phyloP scores from a whole-genome alignment of 768 basidiomycete genomes.

The Kwoniella pini region DNA sequence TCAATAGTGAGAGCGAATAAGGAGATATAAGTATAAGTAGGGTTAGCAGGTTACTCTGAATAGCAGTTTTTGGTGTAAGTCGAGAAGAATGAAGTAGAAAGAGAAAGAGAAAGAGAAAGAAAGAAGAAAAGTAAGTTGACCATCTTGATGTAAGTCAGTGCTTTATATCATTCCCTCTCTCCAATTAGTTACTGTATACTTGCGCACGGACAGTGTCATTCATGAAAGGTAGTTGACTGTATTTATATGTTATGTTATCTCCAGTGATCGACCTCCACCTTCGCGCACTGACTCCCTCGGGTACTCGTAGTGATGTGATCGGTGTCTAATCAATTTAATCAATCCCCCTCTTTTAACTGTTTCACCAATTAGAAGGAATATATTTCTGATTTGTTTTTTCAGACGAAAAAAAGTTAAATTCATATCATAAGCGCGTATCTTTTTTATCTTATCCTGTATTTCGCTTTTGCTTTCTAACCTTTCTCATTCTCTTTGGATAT shows the following conservation, averaged over 20 bases:
- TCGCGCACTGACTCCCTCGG: no score
- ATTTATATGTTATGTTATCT: background rate
- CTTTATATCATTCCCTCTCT: no score
- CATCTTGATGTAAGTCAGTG: background rate
- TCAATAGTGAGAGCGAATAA: background rate
- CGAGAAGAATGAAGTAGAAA: background rate
- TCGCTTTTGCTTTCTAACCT: no score
- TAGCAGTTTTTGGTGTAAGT: no score
- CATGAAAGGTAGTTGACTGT: background rate
- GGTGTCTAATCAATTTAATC: background rate
- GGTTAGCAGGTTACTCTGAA: no score
- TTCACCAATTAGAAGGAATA: conserved; percentile 12
- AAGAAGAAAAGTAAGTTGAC: conserved; percentile 11
- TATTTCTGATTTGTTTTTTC: conserved; percentile 4
- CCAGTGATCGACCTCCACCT: conserved; percentile 27
- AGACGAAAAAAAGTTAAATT: background rate
- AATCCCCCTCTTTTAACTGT: background rate
- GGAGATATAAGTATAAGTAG: background rate
- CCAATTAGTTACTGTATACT: no score
- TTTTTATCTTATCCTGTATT: background rate
- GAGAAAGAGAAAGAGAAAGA: conserved; percentile 3
- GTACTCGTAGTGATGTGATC: no score
- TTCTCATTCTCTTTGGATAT: no score
- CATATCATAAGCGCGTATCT: background rate
- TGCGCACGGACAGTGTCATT: no score